A percentile compares a stretch with the other conserved stretches of the same genome.
Conservation (phyloP, 208 protist species). For the Naegleria fowleri region DNA sequence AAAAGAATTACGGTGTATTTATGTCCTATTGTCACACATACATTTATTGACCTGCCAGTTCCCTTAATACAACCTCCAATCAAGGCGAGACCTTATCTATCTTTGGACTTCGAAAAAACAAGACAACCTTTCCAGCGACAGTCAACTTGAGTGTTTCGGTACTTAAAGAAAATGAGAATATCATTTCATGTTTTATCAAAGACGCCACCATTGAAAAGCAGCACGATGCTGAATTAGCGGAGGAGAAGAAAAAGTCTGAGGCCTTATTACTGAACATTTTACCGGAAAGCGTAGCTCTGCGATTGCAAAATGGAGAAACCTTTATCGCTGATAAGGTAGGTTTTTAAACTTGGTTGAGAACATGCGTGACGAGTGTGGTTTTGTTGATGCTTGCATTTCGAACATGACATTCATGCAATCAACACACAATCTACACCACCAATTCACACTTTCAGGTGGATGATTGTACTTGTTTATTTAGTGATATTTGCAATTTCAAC, state of each 20-base stretch:
- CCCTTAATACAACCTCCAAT: not conserved
- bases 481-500: slow-evolving; percentile 32
- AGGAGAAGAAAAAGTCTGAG: slow-evolving; percentile 28
- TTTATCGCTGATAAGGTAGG: slow-evolving; percentile 23
- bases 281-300: not conserved
- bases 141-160: not conserved
- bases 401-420: no score
- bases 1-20: no score
- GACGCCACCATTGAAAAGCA: not conserved
- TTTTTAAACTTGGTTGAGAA: no score
- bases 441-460: no score
- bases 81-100: not conserved
- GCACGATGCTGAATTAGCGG: not conserved
- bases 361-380: no score
- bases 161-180: not conserved
- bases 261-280: slow-evolving; percentile 33
- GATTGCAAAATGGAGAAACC: slow-evolving; percentile 19
- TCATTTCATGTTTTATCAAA: not conserved
- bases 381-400: no score
- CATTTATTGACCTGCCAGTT: no score
- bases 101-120: not conserved
- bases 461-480: slow-evolving; percentile 31
- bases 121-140: not conserved
- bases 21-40: no score
- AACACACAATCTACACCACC: no score